Conservation (phyloP, 352 stramenopile species). For the Plasmopara halstedii region DNA sequence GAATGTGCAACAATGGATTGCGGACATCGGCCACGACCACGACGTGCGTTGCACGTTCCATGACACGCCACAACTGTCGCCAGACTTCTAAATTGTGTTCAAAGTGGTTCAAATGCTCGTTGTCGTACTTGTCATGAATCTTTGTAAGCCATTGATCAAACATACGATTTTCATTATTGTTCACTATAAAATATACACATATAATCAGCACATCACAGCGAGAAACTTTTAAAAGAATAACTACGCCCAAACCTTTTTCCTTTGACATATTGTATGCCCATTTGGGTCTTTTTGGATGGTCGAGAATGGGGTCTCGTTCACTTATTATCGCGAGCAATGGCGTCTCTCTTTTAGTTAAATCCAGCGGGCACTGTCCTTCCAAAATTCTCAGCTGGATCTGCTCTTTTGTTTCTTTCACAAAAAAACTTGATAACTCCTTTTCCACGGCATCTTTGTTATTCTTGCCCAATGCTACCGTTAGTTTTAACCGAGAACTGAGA, state of each 20-base stretch:
- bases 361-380: conserved; percentile 66
- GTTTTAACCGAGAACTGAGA: conserved; percentile 56
- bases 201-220: not conserved
- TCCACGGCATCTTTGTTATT: conserved; percentile 77
- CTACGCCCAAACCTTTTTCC: conserved; percentile 40
- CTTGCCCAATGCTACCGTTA: conserved; percentile 73
- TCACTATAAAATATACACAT: conserved; percentile 26
- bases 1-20: conserved; percentile 76
- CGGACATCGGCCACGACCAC: conserved; percentile 76
- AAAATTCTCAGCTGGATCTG: conserved; percentile 81
- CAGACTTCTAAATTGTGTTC: conserved; percentile 84
- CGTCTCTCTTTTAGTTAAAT: conserved; percentile 40
- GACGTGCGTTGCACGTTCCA: conserved; percentile 70
- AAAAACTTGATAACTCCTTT: conserved; percentile 81
- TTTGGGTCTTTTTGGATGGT: conserved; percentile 58
- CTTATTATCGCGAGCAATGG: conserved; percentile 57
- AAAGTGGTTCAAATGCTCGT: conserved; percentile 80
- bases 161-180: conserved; percentile 76
- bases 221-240: not conserved
- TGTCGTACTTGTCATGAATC: conserved; percentile 79
- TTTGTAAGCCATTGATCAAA: conserved; percentile 82
- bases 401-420: conserved; percentile 83
- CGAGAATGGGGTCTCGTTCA: conserved; percentile 50
- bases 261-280: conserved; percentile 84
- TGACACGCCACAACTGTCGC: conserved; percentile 83